Base-by-base conservation (phyloP, 352 stramenopile species). In the Chrysophaeum taylorii region DNA sequence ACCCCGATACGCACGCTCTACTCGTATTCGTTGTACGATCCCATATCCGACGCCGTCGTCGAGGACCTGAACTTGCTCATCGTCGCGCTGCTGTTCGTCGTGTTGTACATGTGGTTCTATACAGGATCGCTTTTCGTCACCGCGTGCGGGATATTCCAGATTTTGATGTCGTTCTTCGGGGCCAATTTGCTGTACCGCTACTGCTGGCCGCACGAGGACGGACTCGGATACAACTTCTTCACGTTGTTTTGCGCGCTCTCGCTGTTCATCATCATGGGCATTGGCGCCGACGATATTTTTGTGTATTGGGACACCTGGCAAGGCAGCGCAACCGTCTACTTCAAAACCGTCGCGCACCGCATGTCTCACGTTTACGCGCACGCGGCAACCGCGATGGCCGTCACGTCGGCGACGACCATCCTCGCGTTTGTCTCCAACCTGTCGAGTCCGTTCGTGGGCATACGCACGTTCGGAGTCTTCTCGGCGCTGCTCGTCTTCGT, bases 271-370 rank as follows among this genome's bases (percentile, higher is more conserved):
- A 73, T 79, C 21, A 43, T 81, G 41, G 74, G 74, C 31, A 76
- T 81, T 39, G 74, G 71, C 31, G 75, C 69, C 37, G 72, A 81
- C 62, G 75, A 80, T 53, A 21, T 81, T 61, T 81, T 81, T 35
- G 68, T 81, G 16, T 73, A 73, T 54, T 73, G 50, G 52, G 68
- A 73, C 35, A 70, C 53, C 12, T 73, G 68, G 43, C 43, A 64
- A n/a, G 73, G 48, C 37, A 60, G 35, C 12, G 62, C 45, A 25
- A 53, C 16, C 27, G 52, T n/a, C n/a, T 21, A 68, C 9, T 36
- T 41, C n/a, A n/a, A n/a, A n/a, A 33, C 45, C 45, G 27, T 38
- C 4, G 68, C 68, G 23, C 37, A 63, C 38, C 68, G 76, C n/a
- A 37, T 81, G 0, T 18, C 60, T 4, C 77, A 74, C 64, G 78